phyloP scores from a whole-genome alignment of 441 rosid genomes.

The Melastoma candidum region DNA sequence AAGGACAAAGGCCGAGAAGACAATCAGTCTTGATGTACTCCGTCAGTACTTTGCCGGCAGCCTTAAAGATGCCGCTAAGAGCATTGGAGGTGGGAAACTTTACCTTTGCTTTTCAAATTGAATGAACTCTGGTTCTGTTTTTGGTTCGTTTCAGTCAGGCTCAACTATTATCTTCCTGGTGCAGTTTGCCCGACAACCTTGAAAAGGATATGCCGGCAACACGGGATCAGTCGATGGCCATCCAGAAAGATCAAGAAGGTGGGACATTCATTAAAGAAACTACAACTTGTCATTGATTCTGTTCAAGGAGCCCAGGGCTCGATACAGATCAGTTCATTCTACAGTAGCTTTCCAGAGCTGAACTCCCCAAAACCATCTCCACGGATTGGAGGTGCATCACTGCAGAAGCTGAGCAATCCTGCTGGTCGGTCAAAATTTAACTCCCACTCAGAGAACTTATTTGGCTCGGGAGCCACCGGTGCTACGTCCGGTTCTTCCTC shows the following conservation, averaged over 20 bases:
- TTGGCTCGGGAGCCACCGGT: slow-evolving; percentile 25
- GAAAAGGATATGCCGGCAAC: slow-evolving; percentile 88
- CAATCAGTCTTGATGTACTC: slow-evolving; percentile 63
- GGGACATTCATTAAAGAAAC: slow-evolving; percentile 74
- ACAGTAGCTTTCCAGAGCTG: slow-evolving; percentile 65
- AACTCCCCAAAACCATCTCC: slow-evolving; percentile 35
- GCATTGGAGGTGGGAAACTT: slow-evolving; percentile 58
- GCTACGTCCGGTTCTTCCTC: slow-evolving; percentile 52
- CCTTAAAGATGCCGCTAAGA: slow-evolving; percentile 88
- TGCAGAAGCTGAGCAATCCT: slow-evolving; percentile 20
- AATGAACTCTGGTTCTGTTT: neutral
- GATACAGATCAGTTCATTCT: slow-evolving; percentile 65
- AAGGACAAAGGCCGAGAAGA: slow-evolving; percentile 61
- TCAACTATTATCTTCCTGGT: slow-evolving; percentile 12
- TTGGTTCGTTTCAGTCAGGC: neutral
- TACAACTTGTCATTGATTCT: slow-evolving; percentile 69
- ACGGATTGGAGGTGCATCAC: slow-evolving; percentile 22
- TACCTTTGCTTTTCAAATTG: slow-evolving; percentile 3
- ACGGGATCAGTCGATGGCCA: slow-evolving; percentile 90
- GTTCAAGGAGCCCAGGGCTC: slow-evolving; percentile 69
- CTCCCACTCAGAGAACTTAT: slow-evolving; percentile 25
- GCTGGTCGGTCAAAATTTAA: slow-evolving; percentile 16
- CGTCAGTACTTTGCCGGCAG: slow-evolving; percentile 76
- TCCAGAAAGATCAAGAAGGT: slow-evolving; percentile 88
- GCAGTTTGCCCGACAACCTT: slow-evolving; percentile 90